Base-by-base conservation (phyloP, 2,329 filamentous ascomycete species). In the Arthrobotrys musiformis region DNA sequence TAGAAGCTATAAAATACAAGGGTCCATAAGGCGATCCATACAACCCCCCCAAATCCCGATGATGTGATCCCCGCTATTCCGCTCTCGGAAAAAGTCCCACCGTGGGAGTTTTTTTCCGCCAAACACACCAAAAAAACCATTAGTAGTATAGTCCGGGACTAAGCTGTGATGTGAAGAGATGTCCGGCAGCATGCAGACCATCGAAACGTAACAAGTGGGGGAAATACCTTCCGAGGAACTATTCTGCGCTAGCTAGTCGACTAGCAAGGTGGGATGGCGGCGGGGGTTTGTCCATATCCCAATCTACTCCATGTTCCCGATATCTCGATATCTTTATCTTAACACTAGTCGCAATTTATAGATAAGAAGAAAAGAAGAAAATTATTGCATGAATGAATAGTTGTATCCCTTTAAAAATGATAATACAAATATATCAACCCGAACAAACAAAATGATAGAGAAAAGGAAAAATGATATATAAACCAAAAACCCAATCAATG, bases 11-110 rank as follows among this genome's bases (percentile, higher is more conserved):
- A 17, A 40, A 33, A 33, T 24, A 6, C 58, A 28, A 46, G 28
- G 28, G 42, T 33, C 44, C 26, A 46, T 26, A 42, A 40, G 46
- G 62, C 46, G 33, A 30, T 28, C 46, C 30, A 50, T 22, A 52
- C 1, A 26, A 64, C 0, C 22, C 7, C n/a, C 17, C 9, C 42
- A 26, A 66, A 50, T 40, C 17, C 26, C 24, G 54, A 73, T 73
- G 61, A 44, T 50, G 50, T 73, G 50, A 73, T 73, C 61, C 61
- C 40, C 50, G 69, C 69, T 66, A 60, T n/a, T 6, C 66, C 44
- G 8, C 6, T 2, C 2, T 26, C 3, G 28, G 50, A 19, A 56
- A 56, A 19, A 56, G 37, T 56, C n/a, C 4, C 37, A 56, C 28
- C 50, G 50, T 56, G 50, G 50, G 50, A 37, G 42, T 15, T 19